Conservation (phyloP, 345 rosid genomes). For the Hibiscus syriacus region DNA sequence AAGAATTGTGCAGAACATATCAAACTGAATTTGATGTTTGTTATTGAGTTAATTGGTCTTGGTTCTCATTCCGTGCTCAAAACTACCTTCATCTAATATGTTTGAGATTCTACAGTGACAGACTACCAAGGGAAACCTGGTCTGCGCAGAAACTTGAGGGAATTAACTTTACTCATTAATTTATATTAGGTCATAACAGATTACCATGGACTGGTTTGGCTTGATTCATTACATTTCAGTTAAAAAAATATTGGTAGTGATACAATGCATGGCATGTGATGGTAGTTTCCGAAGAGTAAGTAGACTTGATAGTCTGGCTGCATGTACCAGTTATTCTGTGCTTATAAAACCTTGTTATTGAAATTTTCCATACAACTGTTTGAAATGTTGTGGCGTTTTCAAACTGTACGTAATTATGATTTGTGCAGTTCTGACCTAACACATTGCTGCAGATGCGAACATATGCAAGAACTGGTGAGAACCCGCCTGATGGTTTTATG, state of each 20-base stretch:
- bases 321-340: not conserved
- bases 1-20: not conserved
- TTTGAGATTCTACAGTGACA: not conserved
- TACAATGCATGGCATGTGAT: not conserved
- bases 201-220: not conserved
- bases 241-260: not conserved
- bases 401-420: not conserved
- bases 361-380: not conserved
- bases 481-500: constrained; percentile 96
- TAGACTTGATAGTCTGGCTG: not conserved
- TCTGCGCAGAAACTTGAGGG: not conserved
- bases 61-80: not conserved
- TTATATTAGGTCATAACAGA: not conserved
- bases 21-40: not conserved
- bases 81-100: not conserved
- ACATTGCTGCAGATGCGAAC: constrained; percentile 56
- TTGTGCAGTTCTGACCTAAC: not conserved
- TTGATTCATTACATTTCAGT: not conserved
- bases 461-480: constrained; percentile 77
- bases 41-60: not conserved
- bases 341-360: not conserved
- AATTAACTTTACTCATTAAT: not conserved
- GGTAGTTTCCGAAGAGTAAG: not conserved
- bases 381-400: not conserved
- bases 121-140: not conserved